Conservation (phyloP, 805 yeast species). For the Saccharomycopsis fermentans region DNA sequence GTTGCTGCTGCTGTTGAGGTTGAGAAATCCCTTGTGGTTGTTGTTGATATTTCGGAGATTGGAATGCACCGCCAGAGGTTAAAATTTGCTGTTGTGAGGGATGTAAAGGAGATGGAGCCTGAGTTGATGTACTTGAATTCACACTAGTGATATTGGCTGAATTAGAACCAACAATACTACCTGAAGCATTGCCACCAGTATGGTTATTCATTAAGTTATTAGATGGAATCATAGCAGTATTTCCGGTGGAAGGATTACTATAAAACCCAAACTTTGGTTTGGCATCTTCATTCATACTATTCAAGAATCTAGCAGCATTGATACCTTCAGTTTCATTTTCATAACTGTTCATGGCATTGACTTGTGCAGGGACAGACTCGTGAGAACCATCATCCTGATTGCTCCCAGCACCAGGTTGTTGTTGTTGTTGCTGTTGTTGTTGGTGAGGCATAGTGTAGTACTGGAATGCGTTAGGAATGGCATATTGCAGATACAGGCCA, state of each 20-base stretch:
- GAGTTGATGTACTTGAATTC: neutral
- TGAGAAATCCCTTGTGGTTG: neutral
- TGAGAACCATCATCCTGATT: conserved; percentile 3
- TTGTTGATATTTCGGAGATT: neutral
- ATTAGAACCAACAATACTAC: neutral
- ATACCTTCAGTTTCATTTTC: neutral
- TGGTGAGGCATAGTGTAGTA: neutral
- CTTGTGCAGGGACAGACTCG: conserved; percentile 4
- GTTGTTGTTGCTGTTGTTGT: conserved; percentile 7
- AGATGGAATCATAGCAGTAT: neutral
- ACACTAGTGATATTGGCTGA: neutral
- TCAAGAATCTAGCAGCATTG: neutral
- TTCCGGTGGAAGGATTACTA: neutral
- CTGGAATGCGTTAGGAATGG: conserved; percentile 2
- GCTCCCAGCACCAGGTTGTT: neutral
- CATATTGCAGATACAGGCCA: conserved; percentile 1
- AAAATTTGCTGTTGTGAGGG: neutral
- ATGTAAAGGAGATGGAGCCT: neutral
- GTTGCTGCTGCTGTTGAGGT: conserved; percentile 5
- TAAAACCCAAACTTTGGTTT: neutral
- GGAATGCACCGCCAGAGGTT: neutral
- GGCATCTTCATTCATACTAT: neutral
- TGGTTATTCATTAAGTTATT: neutral
- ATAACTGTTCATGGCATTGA: neutral
- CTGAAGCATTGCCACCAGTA: neutral